Percentiles rank a stretch among this genome's conserved stretches.
Conservation (phyloP, 192 early-diverging fungal species). For the Entrophospora sp. region DNA sequence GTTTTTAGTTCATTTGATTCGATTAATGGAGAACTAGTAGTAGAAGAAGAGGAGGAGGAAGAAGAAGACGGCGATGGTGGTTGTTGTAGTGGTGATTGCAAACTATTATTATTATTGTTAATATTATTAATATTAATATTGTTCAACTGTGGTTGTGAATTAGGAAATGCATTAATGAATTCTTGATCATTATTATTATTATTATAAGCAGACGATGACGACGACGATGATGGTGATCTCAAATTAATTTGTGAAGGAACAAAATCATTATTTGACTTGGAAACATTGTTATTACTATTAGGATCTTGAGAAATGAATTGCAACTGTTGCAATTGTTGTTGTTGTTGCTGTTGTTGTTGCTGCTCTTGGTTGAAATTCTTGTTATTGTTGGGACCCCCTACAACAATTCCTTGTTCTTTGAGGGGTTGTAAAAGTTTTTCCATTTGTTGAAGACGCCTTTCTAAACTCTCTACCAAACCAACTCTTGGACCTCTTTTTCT, state of each 20-base stretch:
- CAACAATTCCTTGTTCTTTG: conserved; percentile 20
- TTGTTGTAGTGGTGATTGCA: neutral
- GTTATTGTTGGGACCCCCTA: conserved; percentile 15
- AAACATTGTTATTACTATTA: too few species aligned
- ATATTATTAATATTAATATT: neutral
- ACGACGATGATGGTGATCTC: too few species aligned
- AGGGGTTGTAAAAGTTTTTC: conserved; percentile 52
- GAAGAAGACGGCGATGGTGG: neutral
- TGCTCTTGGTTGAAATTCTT: too few species aligned
- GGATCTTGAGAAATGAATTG: too few species aligned
- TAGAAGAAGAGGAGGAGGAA: too few species aligned
- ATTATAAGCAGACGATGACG: too few species aligned
- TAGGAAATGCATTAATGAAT: too few species aligned
- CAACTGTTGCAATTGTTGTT: neutral
- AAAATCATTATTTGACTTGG: too few species aligned
- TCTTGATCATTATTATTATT: too few species aligned
- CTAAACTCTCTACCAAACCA: conserved; percentile 69
- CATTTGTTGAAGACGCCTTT: conserved; percentile 70
- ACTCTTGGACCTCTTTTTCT: conserved; percentile 85
- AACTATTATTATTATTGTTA: neutral
- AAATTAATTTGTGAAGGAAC: too few species aligned
- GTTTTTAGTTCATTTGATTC: too few species aligned
- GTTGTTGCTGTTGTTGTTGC: neutral
- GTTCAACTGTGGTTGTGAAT: neutral
- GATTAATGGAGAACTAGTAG: neutral